Evolutionary conservation across 2,329 filamentous ascomycete species (phyloP).

Genomic region (Nothopassalora personata): DNA sequence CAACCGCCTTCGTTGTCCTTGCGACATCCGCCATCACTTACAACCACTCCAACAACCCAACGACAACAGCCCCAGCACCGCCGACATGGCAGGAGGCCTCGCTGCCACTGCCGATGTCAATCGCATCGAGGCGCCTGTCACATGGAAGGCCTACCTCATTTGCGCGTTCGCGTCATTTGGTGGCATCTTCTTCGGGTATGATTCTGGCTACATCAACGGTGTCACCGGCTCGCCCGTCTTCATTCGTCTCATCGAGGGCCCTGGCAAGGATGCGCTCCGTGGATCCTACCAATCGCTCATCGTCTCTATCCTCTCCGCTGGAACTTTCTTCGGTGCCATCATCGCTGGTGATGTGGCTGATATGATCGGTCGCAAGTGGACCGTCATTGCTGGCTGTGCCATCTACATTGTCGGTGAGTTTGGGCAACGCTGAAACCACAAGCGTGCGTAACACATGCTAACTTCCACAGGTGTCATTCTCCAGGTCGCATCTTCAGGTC

Average conservation of each 20-base stretch:
- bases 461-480: conserved; percentile 48
- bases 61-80: conserved; percentile 2
- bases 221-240: conserved; percentile 44
- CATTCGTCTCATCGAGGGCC: conserved; percentile 48
- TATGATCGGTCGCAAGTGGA: conserved; percentile 65
- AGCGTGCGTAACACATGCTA: neutral
- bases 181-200: conserved; percentile 71
- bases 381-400: conserved; percentile 64
- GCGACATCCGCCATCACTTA: neutral
- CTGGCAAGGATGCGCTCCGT: conserved; percentile 28
- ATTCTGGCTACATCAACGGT: conserved; percentile 67
- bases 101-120: conserved; percentile 46
- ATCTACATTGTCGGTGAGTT: conserved; percentile 57
- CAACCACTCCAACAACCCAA: neutral
- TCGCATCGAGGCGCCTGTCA: conserved; percentile 50
- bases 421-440: neutral
- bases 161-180: conserved; percentile 48
- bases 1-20: conserved; percentile 1
- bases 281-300: conserved; percentile 52
- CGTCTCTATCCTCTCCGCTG: conserved; percentile 65
- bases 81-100: conserved; percentile 23
- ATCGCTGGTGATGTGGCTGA: conserved; percentile 74
- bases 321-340: conserved; percentile 72
- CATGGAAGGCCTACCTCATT: conserved; percentile 38
- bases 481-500: conserved; percentile 54